Percentiles rank a stretch among this genome's conserved stretches.
These are phyloP conservation scores for Brassica incana DNA, from an alignment of 345 rosid species.

Conservation along the genomic window DNA sequence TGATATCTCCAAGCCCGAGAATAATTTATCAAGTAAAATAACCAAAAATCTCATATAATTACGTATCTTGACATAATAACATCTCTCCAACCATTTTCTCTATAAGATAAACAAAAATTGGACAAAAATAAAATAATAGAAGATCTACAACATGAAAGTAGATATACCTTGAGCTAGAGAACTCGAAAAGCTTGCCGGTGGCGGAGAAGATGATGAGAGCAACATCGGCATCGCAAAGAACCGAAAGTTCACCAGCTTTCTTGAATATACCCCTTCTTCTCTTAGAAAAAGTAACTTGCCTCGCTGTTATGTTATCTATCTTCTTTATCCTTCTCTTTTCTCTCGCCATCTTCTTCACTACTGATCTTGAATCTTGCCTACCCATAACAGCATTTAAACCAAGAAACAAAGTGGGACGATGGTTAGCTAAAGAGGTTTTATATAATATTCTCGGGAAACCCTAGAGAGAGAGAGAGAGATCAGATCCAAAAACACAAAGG, in stretches of 20 bases:
- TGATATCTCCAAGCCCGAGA: neutral
- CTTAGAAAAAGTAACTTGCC: constrained; percentile 72
- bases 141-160: neutral
- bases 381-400: neutral
- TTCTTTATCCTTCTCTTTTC: constrained; percentile 67
- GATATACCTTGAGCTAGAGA: constrained; percentile 54
- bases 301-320: constrained; percentile 62
- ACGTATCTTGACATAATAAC: neutral
- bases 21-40: neutral
- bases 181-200: constrained; percentile 65
- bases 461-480: constrained; percentile 28
- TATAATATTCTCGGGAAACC: constrained; percentile 22
- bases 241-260: constrained; percentile 68
- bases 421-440: constrained; percentile 1
- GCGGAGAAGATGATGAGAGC: constrained; percentile 66
- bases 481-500: constrained; percentile 27
- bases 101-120: neutral
- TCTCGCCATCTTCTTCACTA: constrained; percentile 48
- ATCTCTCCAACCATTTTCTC: neutral
- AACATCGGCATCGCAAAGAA: constrained; percentile 72
- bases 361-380: constrained; percentile 18
- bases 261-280: constrained; percentile 67
- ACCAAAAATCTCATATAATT: neutral
- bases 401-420: constrained; percentile 3
- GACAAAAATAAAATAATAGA: neutral